These are phyloP conservation scores for Trichoderma atroviride DNA, from an alignment of 2,329 filamentous ascomycete species.

Conservation along the genomic window DNA sequence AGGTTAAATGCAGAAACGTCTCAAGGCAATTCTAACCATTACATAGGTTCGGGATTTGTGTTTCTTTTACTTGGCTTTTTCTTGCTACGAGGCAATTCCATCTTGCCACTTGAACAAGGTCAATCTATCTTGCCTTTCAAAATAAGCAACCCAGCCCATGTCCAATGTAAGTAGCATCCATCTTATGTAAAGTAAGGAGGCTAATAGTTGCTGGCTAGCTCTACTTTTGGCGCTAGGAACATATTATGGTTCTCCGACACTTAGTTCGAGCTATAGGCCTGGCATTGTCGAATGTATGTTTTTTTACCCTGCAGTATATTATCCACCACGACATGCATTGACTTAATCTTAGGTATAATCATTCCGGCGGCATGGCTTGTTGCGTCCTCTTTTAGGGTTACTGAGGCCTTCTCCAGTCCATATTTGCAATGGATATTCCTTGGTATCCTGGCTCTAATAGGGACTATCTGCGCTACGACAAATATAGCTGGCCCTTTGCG, in stretches of 20 bases:
- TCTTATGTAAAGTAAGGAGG: neutral
- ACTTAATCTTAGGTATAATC: neutral
- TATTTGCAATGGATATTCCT: neutral
- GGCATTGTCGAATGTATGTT: neutral
- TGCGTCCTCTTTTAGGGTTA: neutral
- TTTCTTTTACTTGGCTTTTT: neutral
- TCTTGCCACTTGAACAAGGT: neutral
- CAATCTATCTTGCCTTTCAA: neutral
- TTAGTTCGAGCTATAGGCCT: neutral
- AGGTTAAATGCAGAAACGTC: neutral
- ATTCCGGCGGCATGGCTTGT: neutral
- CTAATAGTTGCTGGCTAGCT: neutral
- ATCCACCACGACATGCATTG: neutral
- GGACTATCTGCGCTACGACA: neutral
- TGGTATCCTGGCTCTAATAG: neutral
- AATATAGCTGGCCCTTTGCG: neutral
- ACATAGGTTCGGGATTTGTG: neutral
- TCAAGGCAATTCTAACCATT: neutral
- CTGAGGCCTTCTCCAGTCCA: neutral
- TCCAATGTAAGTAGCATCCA: neutral
- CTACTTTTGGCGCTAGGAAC: neutral
- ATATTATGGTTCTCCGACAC: neutral
- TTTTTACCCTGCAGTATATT: neutral
- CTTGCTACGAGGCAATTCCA: neutral
- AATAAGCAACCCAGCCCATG: neutral